Evolutionary conservation across 352 stramenopile genomes (phyloP), one percentile per base, ranked within the genome.

Genomic region (Stephanocyclus meneghinianus): DNA sequence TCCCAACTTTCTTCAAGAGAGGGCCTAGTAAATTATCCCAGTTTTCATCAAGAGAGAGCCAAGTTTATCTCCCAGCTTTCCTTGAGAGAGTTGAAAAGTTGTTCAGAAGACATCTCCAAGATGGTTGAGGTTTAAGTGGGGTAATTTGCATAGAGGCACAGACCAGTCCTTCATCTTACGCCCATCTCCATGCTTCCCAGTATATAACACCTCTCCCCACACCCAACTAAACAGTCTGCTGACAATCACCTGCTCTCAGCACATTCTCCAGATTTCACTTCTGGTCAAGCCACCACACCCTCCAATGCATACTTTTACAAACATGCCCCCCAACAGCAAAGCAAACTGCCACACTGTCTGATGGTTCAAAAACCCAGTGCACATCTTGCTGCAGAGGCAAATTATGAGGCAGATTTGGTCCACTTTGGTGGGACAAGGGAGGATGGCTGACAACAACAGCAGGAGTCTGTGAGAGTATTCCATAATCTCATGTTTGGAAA

Each of bases 291-390:
- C 18, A 15, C 40, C 2, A 18, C 61, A 18, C 26, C 26, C 8
- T 57, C n/a, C 61, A 57, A 45, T 44, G 13, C 45, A 15, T 10
- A 9, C 10, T 42, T 44, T 7, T 59, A 18, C 13, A 45, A 47
- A 30, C 18, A 47, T 18, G 18, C 9, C 26, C 11, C n/a, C 9
- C 18, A 65, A 35, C 57, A 65, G 15, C 32, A 51, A 13, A 65
- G 57, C 50, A 92, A 92, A 64, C 71, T 93, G 29, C 84, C 86
- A 61, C 89, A 93, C 62, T 87, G 89, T 35, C 73, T 94, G 3
- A 94, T 87, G 4, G 87, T 94, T 3, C 73, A 90, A 55, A 87
- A 94, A 74, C 71, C 93, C 18, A 94, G 89, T 48, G 89, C 89
- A 15, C 60, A 87, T 57, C 76, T 94, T 16, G 86, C 90, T 40